These are phyloP conservation scores for Sanghuangporus sanghuang DNA, from an alignment of 1,284 basidiomycete genomes.

Conservation along the genomic window DNA sequence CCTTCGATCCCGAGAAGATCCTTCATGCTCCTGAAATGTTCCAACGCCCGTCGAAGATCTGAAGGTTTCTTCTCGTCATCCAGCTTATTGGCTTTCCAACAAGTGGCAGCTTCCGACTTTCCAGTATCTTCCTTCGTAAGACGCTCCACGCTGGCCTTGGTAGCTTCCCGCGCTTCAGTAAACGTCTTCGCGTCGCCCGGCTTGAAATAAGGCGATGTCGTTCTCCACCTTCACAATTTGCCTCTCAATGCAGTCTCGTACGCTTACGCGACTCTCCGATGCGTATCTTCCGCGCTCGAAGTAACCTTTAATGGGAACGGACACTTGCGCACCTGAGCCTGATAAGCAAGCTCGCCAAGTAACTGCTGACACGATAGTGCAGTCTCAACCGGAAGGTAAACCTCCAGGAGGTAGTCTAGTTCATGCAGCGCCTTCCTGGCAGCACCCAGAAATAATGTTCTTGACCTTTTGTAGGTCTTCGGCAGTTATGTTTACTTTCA, in stretches of 20 bases:
- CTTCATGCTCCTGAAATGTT: constrained; percentile 34
- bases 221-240: constrained; percentile 24
- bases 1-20: constrained; percentile 31
- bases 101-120: neutral
- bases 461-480: constrained; percentile 29
- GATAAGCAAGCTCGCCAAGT: constrained; percentile 38
- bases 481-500: constrained; percentile 29
- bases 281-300: constrained; percentile 19
- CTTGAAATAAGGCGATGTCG: constrained; percentile 21
- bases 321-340: constrained; percentile 38
- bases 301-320: constrained; percentile 28
- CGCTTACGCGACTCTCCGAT: constrained; percentile 23
- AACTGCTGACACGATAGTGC: constrained; percentile 35
- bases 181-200: constrained; percentile 6
- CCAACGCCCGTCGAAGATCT: constrained; percentile 20
- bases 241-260: constrained; percentile 38
- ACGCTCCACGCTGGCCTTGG: neutral
- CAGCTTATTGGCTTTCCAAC: neutral
- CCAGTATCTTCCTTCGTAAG: neutral
- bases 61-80: constrained; percentile 1
- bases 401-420: constrained; percentile 22
- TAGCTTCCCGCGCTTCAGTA: neutral
- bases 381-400: constrained; percentile 36
- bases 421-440: constrained; percentile 7
- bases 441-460: constrained; percentile 12